Evolutionary conservation across 2,329 filamentous ascomycete genomes (phyloP).

Genomic region (Aureobasidium sp.): DNA sequence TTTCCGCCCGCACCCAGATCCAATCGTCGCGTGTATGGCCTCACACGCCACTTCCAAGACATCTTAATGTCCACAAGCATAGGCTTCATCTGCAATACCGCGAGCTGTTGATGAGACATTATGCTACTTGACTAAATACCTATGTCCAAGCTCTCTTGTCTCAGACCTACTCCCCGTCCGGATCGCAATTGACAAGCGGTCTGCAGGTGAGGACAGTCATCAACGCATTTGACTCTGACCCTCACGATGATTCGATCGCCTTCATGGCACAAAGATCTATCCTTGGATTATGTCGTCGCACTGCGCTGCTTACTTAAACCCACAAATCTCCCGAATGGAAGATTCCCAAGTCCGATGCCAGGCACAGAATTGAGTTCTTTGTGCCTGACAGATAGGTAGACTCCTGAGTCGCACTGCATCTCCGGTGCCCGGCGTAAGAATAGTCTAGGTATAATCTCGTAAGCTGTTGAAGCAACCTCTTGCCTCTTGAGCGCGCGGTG

Average conservation of each 20-base stretch:
- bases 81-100: neutral
- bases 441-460: neutral
- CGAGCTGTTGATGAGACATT: neutral
- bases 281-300: neutral
- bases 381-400: constrained; percentile 1
- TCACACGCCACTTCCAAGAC: neutral
- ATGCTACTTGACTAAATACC: neutral
- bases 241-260: neutral
- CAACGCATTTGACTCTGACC: neutral
- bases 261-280: neutral
- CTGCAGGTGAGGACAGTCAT: neutral
- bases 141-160: neutral
- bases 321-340: neutral
- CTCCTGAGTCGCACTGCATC: neutral
- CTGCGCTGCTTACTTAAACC: neutral
- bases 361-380: neutral
- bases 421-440: neutral
- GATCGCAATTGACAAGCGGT: neutral
- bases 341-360: neutral
- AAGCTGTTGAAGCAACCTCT: neutral
- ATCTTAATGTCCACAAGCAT: neutral
- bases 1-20: neutral
- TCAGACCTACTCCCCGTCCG: neutral
- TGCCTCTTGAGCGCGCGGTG: neutral
- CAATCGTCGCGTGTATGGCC: neutral